Conservation (phyloP, 139 green algal genomes). For the Yamagishiella unicocca region DNA sequence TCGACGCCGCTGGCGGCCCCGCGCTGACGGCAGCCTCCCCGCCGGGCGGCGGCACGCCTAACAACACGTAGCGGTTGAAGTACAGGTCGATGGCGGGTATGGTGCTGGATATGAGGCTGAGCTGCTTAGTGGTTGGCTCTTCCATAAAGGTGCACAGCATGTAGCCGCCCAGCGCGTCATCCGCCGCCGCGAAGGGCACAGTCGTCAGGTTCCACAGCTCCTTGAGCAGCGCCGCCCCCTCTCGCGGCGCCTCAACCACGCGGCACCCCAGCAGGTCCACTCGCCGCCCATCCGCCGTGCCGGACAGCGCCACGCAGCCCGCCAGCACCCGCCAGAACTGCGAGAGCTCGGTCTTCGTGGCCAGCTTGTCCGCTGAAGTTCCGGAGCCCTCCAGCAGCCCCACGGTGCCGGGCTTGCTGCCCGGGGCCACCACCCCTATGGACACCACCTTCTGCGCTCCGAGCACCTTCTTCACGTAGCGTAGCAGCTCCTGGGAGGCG, state of each 20-base stretch:
- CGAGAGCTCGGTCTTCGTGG: slow-evolving; percentile 46
- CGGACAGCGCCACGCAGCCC: slow-evolving; percentile 51
- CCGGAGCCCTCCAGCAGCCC: slow-evolving; percentile 36
- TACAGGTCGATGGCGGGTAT: slow-evolving; percentile 45
- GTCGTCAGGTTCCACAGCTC: slow-evolving; percentile 59
- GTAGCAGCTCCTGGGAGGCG: slow-evolving; percentile 33
- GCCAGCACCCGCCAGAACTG: slow-evolving; percentile 66
- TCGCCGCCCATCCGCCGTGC: slow-evolving; percentile 45
- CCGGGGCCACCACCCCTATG: slow-evolving; percentile 60
- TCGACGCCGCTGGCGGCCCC: neutral
- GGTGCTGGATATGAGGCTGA: slow-evolving; percentile 30
- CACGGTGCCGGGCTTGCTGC: slow-evolving; percentile 52
- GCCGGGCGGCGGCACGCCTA: neutral
- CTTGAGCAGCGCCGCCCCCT: slow-evolving; percentile 61
- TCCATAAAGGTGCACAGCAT: slow-evolving; percentile 59
- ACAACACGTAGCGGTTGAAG: slow-evolving; percentile 31
- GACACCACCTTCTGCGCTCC: slow-evolving; percentile 49
- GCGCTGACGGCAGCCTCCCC: neutral
- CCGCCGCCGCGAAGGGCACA: slow-evolving; percentile 63
- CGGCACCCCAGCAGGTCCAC: slow-evolving; percentile 62
- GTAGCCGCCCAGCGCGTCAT: slow-evolving; percentile 58
- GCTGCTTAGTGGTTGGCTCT: slow-evolving; percentile 36
- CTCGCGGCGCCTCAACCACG: slow-evolving; percentile 51
- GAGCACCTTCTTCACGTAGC: slow-evolving; percentile 55
- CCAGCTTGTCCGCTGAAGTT: slow-evolving; percentile 57